Base-by-base conservation (phyloP, 768 basidiomycete species). In the Multifurca ochricompacta region DNA sequence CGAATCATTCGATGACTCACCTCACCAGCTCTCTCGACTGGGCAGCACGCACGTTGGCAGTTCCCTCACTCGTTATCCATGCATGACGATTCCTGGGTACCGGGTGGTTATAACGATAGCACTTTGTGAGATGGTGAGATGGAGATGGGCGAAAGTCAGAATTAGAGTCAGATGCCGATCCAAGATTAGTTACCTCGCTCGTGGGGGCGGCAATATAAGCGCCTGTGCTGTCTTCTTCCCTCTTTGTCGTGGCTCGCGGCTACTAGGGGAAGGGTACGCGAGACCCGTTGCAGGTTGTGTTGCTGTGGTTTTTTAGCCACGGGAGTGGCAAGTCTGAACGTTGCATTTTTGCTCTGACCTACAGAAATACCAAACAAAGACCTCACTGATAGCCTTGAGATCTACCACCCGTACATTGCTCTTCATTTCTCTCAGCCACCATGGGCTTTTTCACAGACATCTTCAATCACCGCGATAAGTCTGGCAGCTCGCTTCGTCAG, bases 381-480 rank as follows among this genome's bases (percentile, higher is more conserved):
- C 16, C 23, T 18, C 31, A 44, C 14, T 21, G 25, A 48, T 39
- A 48, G 48, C 30, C n/a, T 48, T 14, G 48, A 28, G n/a, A 37
- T 19, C 25, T 25, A 18, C 25, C 35, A 18, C 36, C 4, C 28
- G 10, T 21, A 3, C 19, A 14, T 18, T 28, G 6, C 11, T 2
- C 14, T 9, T 14, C 32, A 31, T 40, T 1, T 18, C 3, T 45
- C 35, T 28, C 35, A 3, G 11, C 19, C 48, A 45, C 27, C 49
- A 56, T 56, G 55, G 49, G 31, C 32, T 7, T 56, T 30, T 13
- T 47, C 16, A 16, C 39, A 31, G 44, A 47, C 32, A 28, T 52
- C 39, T 36, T 52, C 21, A 7, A 8, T 46, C 19, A 31, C 4
- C 49, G 44, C 31, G 39, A 34, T 37, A 56, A 51, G 39, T 30